Base-by-base conservation (phyloP, 345 rosid genomes). In the Salix udensis region DNA sequence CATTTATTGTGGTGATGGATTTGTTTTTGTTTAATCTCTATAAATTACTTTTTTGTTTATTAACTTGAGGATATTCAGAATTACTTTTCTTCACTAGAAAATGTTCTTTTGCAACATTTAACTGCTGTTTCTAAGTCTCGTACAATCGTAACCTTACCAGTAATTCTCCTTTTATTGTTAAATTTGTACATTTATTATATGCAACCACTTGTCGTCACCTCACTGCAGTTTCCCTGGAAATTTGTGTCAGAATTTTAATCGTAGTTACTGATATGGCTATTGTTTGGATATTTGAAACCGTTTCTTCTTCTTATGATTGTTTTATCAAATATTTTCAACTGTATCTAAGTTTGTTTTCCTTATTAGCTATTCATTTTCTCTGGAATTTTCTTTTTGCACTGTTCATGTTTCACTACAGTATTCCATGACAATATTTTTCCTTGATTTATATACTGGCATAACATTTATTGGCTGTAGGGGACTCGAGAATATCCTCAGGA, bases 401-500 rank as follows among this genome's bases (percentile, higher is more conserved):
- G 13, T 8, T 30, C 18, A 30, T 66, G 9, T 66, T 66, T n/a
- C 3, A 14, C 18, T 65, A 6, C 40, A 37, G 11, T 42, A 74
- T 18, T 74, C 18, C 42, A 74, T 73, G 39, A 46, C 53, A 40
- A 15, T 61, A 53, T 31, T 28, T 62, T 24, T 13, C 24, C 30
- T 37, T 31, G 10, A 21, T 62, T 50, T 37, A 24, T 42, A 23
- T 31, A 61, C 70, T 86, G 44, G 60, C 67, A 5, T 65, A 52
- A 76, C 30, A 24, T 61, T 75, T 79, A 80, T 36, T 75, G 39
- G 73, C 71, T 85, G 76, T 73, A 96, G 99, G 89, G 99, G 96
- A 68, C 94, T 96, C 67, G 91, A 90, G 83, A 94, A 94, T 88
- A 89, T 96, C 66, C 75, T 96, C 70, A 92, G 86, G 86, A 80